Base-by-base conservation (phyloP, 179 eudicot species). In the Camellia oleifera region DNA sequence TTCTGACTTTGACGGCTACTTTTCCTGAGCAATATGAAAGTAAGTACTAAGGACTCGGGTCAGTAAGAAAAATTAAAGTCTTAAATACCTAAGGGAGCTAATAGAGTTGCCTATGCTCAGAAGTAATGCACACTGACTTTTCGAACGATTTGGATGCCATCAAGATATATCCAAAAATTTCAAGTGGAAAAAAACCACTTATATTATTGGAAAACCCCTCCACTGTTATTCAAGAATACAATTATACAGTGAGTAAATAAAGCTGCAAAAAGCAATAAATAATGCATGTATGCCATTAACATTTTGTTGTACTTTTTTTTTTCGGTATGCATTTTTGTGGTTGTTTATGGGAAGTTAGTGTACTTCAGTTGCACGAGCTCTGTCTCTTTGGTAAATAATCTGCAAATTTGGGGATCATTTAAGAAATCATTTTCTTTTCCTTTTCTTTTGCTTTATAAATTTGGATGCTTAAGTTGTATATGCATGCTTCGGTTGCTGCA, bases 401-500 rank as follows among this genome's bases (percentile, higher is more conserved):
- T 53, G 53, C 10, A n/a, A 10, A 68, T 40, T 70, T 54, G 32
- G 58, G 62, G 65, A 77, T 70, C 15, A n/a, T 52, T 45, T 57
- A 5, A 46, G 63, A 23, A 17, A 5, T 11, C 52, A 48, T 48
- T 48, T 48, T 48, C 52, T 45, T 13, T 73, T 7, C 75, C 69
- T 14, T 46, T 17, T 45, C 65, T 58, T 7, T 14, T 71, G 7
- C 46, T 26, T 45, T 5, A 48, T 48, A 76, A 81, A 45, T 7
- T 14, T 64, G 61, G 75, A 73, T 63, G n/a, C 18, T 69, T 26
- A 17, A 52, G n/a, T 61, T 54, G 15, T 57, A n/a, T 32, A 32
- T 63, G 45, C 81, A 40, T 79, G 69, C 10, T 82, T 87, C 78
- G 26, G 72, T 85, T 85, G 76, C 66, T 88, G 72, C 92, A 95